Evolutionary conservation across 345 rosid species (phyloP).

Genomic region (Brassica cretica): DNA sequence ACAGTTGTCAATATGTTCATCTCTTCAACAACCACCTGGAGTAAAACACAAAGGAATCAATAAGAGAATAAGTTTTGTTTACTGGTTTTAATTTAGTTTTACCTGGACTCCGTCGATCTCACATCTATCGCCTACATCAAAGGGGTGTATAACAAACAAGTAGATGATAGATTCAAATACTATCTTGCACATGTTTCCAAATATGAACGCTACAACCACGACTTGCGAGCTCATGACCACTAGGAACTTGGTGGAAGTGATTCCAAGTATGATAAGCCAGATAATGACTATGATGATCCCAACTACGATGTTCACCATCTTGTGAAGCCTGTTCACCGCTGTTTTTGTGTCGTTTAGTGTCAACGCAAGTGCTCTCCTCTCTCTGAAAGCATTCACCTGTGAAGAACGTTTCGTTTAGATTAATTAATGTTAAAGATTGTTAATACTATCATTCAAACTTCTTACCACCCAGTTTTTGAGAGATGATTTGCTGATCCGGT

Average conservation of each 20-base stretch:
- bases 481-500: conserved; percentile 57
- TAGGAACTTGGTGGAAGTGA: conserved; percentile 61
- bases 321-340: conserved; percentile 76
- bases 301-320: conserved; percentile 65
- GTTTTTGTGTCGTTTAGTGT: conserved; percentile 77
- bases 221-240: conserved; percentile 65
- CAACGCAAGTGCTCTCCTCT: conserved; percentile 70
- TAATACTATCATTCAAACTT: neutral
- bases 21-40: conserved; percentile 81
- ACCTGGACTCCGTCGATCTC: conserved; percentile 80
- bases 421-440: neutral
- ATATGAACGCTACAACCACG: conserved; percentile 71
- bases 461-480: conserved; percentile 88
- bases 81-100: neutral
- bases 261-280: conserved; percentile 62
- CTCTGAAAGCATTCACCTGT: conserved; percentile 68
- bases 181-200: conserved; percentile 82
- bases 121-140: conserved; percentile 82
- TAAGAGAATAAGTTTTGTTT: neutral
- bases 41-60: neutral
- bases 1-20: conserved; percentile 84
- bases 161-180: conserved; percentile 77
- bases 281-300: conserved; percentile 50
- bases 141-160: conserved; percentile 83
- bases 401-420: neutral